A percentile compares a stretch with the other conserved stretches of the same genome.
Conservation (phyloP, 805 yeast genomes). For the Debaryomyces maramus region DNA sequence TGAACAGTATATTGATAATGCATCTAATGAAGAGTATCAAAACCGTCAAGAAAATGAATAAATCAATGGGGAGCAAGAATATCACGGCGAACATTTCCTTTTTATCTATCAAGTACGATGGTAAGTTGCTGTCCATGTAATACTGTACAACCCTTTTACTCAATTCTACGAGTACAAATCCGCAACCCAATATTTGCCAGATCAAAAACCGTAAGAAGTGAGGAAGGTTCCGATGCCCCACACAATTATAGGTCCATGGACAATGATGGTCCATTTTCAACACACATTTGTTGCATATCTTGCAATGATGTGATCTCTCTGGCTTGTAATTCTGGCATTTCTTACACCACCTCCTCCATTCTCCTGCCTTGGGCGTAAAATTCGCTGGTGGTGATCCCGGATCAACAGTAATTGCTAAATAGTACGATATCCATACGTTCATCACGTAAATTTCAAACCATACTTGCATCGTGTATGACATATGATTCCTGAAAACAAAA, state of each 20-base stretch:
- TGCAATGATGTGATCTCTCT: slow-evolving; percentile 84
- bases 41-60: slow-evolving; percentile 63
- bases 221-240: slow-evolving; percentile 75
- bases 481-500: slow-evolving; percentile 50
- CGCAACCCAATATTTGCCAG: slow-evolving; percentile 60
- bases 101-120: slow-evolving; percentile 54
- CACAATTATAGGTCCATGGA: slow-evolving; percentile 93
- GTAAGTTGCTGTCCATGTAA: slow-evolving; percentile 51
- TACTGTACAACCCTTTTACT: slow-evolving; percentile 38
- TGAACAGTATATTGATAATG: slow-evolving; percentile 48
- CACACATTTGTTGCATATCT: slow-evolving; percentile 72
- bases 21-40: slow-evolving; percentile 62
- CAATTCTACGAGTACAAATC: slow-evolving; percentile 46
- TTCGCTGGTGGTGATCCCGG: slow-evolving; percentile 70
- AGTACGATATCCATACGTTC: slow-evolving; percentile 74
- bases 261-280: slow-evolving; percentile 90
- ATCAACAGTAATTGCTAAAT: slow-evolving; percentile 58
- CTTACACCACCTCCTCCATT: slow-evolving; percentile 69
- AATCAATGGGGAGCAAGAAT: slow-evolving; percentile 52
- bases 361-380: slow-evolving; percentile 43
- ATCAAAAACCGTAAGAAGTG: slow-evolving; percentile 75
- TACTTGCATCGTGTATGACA: slow-evolving; percentile 40
- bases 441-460: slow-evolving; percentile 48
- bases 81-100: slow-evolving; percentile 56
- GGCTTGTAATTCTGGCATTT: slow-evolving; percentile 78